Percentiles rank a stretch among this genome's conserved stretches.
These are phyloP conservation scores for Fraxinus quadrangulata DNA, from an alignment of 257 asterid genomes.

Conservation along the genomic window DNA sequence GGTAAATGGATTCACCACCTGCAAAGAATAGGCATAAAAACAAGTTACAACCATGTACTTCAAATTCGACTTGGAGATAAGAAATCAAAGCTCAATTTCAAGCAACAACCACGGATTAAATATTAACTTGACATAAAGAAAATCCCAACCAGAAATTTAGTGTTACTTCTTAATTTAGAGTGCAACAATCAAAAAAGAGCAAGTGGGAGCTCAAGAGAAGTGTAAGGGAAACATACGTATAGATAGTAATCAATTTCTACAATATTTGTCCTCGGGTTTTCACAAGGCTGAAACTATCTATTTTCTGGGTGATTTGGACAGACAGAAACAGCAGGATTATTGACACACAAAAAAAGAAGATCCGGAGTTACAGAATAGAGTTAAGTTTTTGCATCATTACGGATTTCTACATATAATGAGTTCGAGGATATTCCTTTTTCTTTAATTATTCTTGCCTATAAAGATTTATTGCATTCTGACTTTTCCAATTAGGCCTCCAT, in stretches of 20 bases:
- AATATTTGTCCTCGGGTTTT: too few species aligned
- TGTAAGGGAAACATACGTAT: too few species aligned
- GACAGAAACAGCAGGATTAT: neutral
- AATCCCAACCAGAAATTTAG: neutral
- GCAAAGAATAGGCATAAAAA: constrained; percentile 33
- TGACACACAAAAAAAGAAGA: neutral
- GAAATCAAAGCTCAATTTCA: neutral
- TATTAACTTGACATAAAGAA: neutral
- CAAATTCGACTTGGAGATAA: neutral
- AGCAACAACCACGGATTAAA: neutral
- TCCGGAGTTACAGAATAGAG: neutral
- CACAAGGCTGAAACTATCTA: too few species aligned
- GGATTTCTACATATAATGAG: neutral
- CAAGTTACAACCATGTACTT: constrained; percentile 19
- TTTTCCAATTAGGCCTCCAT: neutral
- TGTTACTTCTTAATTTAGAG: neutral
- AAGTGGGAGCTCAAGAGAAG: neutral
- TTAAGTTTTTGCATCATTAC: neutral
- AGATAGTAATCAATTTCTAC: too few species aligned
- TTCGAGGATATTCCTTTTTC: neutral
- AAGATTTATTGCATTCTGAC: too few species aligned
- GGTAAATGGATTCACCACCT: constrained; percentile 96
- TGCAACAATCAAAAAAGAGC: neutral
- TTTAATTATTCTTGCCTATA: too few species aligned
- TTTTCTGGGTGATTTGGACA: too few species aligned